These are phyloP conservation scores for Gossypioides kirkii DNA, from an alignment of 345 rosid species.

Conservation along the genomic window DNA sequence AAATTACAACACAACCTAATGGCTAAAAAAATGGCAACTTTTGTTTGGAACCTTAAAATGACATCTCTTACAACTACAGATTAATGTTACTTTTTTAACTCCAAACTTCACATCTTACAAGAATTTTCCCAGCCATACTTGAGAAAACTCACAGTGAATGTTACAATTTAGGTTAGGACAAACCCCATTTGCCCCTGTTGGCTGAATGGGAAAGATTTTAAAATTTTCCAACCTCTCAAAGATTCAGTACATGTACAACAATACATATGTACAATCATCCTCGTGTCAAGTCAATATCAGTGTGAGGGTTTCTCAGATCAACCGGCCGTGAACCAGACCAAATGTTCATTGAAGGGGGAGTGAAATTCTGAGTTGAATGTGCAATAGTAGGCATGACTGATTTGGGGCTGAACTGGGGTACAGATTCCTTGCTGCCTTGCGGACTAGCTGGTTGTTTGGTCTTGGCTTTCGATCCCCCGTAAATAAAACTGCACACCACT, in stretches of 20 bases:
- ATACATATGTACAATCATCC: slow-evolving; percentile 47
- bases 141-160: slow-evolving; percentile 8
- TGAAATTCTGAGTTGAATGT: slow-evolving; percentile 41
- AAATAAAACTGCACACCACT: slow-evolving; percentile 83
- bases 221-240: slow-evolving; percentile 21
- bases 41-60: neutral
- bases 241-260: slow-evolving; percentile 45
- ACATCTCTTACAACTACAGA: slow-evolving; percentile 12
- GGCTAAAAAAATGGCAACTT: neutral
- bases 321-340: slow-evolving; percentile 64
- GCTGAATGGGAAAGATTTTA: slow-evolving; percentile 14
- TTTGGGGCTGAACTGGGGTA: slow-evolving; percentile 29
- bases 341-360: slow-evolving; percentile 38
- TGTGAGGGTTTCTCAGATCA: slow-evolving; percentile 71
- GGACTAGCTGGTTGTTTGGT: slow-evolving; percentile 45
- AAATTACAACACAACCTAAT: neutral
- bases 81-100: slow-evolving; percentile 3
- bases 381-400: slow-evolving; percentile 28
- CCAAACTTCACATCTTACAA: slow-evolving; percentile 12
- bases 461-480: slow-evolving; percentile 58
- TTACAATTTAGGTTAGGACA: slow-evolving; percentile 42
- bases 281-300: slow-evolving; percentile 77
- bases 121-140: slow-evolving; percentile 10
- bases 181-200: slow-evolving; percentile 21
- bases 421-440: slow-evolving; percentile 35